These are phyloP conservation scores for Monotropa hypopitys DNA, from an alignment of 179 eudicot species.

Conservation along the genomic window DNA sequence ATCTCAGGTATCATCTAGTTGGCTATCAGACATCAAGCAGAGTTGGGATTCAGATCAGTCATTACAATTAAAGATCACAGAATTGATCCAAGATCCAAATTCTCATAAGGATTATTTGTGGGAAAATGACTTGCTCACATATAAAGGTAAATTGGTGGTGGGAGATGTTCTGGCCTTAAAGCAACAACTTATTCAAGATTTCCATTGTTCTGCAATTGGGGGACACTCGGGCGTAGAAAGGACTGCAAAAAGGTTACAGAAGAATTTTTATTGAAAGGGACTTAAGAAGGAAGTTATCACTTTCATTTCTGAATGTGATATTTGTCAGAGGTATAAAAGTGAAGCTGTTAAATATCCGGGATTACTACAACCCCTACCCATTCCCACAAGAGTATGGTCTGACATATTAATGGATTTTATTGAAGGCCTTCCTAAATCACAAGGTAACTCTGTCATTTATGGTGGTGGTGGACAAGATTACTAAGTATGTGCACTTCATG, in stretches of 20 bases:
- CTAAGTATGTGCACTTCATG: constrained; percentile 1
- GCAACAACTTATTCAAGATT: neutral
- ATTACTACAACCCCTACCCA: neutral
- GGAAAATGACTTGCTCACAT: neutral
- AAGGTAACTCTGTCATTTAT: neutral
- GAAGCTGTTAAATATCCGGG: neutral
- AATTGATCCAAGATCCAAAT: neutral
- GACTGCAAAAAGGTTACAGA: neutral
- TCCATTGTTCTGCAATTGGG: neutral
- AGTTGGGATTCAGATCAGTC: neutral
- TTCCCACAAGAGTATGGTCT: neutral
- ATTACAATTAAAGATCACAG: no score
- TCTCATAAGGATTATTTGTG: neutral
- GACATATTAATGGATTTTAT: neutral
- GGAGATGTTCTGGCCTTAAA: neutral
- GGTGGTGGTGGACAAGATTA: neutral
- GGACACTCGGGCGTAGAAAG: neutral
- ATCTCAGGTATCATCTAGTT: neutral
- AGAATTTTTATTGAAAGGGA: no score
- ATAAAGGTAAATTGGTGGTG: neutral
- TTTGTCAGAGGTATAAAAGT: neutral
- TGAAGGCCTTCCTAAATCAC: neutral
- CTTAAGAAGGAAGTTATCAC: neutral
- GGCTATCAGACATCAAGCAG: neutral
- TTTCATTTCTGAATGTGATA: neutral